phyloP scores from a whole-genome alignment of 805 yeast species.

The Yarrowia sp. region DNA sequence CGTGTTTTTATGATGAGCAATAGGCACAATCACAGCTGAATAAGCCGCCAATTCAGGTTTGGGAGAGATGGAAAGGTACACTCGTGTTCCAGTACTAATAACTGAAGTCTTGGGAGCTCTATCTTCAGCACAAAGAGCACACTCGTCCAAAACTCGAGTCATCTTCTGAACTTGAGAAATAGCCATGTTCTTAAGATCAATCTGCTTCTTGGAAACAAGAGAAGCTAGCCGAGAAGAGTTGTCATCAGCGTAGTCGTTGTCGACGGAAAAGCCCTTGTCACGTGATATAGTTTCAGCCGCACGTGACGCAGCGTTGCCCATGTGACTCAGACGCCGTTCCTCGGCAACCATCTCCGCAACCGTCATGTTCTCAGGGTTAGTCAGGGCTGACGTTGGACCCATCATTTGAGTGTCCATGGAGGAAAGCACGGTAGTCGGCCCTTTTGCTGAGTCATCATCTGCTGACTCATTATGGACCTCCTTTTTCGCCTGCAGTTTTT shows the following conservation, averaged over 20 bases:
- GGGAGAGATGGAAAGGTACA: slow-evolving; percentile 53
- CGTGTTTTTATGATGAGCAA: slow-evolving; percentile 53
- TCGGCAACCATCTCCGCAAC: slow-evolving; percentile 51
- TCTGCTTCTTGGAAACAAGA: slow-evolving; percentile 47
- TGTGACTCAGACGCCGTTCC: slow-evolving; percentile 46
- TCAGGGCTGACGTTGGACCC: slow-evolving; percentile 34
- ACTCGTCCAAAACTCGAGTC: slow-evolving; percentile 49
- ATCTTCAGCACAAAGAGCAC: slow-evolving; percentile 52
- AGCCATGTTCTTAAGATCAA: slow-evolving; percentile 48
- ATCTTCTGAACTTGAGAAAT: slow-evolving; percentile 47
- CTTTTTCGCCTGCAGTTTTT: background rate
- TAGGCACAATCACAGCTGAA: slow-evolving; percentile 54
- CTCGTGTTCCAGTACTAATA: slow-evolving; percentile 51
- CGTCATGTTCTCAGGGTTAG: slow-evolving; percentile 49
- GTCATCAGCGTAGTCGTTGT: slow-evolving; percentile 56
- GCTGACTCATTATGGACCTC: background rate
- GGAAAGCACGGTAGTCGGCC: slow-evolving; percentile 1
- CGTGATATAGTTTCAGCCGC: slow-evolving; percentile 51
- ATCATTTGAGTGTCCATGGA: slow-evolving; percentile 39
- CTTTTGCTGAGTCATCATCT: background rate
- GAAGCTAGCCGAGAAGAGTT: slow-evolving; percentile 52
- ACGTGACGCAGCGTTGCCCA: slow-evolving; percentile 44
- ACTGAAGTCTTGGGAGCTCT: slow-evolving; percentile 44
- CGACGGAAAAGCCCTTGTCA: slow-evolving; percentile 52
- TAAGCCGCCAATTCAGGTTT: slow-evolving; percentile 52